Conservation (phyloP, 2,329 filamentous ascomycete species). For the Pezicula rhizophila region DNA sequence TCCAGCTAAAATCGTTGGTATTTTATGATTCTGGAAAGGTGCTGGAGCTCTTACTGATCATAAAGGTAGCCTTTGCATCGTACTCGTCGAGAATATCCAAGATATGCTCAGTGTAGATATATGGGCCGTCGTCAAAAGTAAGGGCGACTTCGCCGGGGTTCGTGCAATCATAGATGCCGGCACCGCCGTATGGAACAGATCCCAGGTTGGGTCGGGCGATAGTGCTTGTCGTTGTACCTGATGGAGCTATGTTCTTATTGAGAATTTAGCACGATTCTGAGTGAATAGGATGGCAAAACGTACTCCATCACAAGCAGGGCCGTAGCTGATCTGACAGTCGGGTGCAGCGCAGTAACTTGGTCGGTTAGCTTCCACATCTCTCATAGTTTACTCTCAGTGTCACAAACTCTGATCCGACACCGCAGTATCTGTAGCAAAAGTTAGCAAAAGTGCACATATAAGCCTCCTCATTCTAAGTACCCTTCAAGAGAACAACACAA, state of each 20-base stretch:
- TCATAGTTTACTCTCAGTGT: no score
- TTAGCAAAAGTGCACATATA: no score
- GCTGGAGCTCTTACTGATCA: no score
- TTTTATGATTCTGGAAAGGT: no score
- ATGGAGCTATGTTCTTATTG: not conserved
- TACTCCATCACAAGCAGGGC: not conserved
- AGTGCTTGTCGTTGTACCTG: conserved; percentile 45
- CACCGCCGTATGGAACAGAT: conserved; percentile 47
- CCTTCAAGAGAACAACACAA: no score
- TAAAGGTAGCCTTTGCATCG: conserved; percentile 58
- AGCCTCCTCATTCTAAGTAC: no score
- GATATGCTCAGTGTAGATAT: conserved; percentile 51
- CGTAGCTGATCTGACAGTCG: not conserved
- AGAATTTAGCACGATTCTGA: no score
- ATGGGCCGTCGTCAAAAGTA: conserved; percentile 62
- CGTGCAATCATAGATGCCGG: conserved; percentile 47
- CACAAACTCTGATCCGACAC: no score
- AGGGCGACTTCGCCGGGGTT: conserved; percentile 53
- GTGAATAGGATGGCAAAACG: no score
- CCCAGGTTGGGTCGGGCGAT: conserved; percentile 44
- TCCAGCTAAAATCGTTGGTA: conserved; percentile 44
- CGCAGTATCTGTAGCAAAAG: no score
- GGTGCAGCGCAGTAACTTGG: not conserved
- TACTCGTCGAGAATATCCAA: conserved; percentile 53
- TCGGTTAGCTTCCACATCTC: no score